phyloP scores from a whole-genome alignment of 2,329 filamentous ascomycete genomes.

The Alternaria ethzedia region DNA sequence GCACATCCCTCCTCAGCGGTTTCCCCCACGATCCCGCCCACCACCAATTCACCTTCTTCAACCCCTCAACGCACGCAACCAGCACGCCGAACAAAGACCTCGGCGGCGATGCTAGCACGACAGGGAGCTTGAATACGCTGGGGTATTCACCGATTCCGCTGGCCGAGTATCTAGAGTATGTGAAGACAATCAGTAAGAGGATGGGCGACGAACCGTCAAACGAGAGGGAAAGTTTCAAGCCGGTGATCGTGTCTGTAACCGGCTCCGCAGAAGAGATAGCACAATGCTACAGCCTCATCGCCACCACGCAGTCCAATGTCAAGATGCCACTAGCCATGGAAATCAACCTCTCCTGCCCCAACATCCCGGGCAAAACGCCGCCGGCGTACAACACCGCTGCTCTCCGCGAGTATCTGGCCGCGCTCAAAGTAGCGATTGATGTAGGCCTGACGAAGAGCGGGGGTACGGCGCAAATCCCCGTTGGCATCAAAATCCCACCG shows the following conservation, averaged over 20 bases:
- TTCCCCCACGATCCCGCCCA: constrained; percentile 66
- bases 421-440: constrained; percentile 50
- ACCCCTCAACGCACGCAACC: constrained; percentile 49
- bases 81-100: constrained; percentile 25
- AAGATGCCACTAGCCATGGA: constrained; percentile 69
- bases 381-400: constrained; percentile 68
- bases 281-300: constrained; percentile 62
- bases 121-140: constrained; percentile 67
- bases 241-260: constrained; percentile 74
- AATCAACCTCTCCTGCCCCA: constrained; percentile 80
- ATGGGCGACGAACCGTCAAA: constrained; percentile 4
- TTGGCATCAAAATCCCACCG: constrained; percentile 77
- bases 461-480: constrained; percentile 46
- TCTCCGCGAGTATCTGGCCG: constrained; percentile 62
- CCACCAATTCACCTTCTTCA: constrained; percentile 73
- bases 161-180: constrained; percentile 62
- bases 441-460: constrained; percentile 27
- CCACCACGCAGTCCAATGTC: constrained; percentile 38
- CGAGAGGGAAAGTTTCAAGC: constrained; percentile 52
- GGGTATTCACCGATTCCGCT: constrained; percentile 65
- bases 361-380: constrained; percentile 71
- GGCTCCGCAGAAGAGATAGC: constrained; percentile 65
- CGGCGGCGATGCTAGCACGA: constrained; percentile 29
- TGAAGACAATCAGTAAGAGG: constrained; percentile 44
- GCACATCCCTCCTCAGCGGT: constrained; percentile 70